A percentile compares a stretch with the other conserved stretches of the same genome.
Evolutionary conservation across 2,329 filamentous ascomycete genomes (phyloP).

Genomic region (Beauveria rudraprayagi): DNA sequence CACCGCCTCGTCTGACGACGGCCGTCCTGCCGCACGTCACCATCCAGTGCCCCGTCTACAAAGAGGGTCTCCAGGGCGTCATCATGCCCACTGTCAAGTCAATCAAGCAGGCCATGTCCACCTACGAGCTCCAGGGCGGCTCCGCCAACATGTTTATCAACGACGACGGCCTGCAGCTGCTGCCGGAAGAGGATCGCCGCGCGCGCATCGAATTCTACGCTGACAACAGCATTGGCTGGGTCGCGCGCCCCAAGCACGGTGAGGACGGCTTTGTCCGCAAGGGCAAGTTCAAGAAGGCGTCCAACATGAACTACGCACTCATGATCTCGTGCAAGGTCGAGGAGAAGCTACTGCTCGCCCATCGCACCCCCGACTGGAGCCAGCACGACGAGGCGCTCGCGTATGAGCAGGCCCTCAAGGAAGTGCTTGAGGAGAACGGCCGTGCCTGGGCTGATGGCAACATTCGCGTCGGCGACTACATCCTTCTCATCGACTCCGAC

Average conservation of each 20-base stretch:
- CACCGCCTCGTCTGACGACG: conserved; percentile 52
- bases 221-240: conserved; percentile 41
- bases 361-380: conserved; percentile 55
- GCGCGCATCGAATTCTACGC: conserved; percentile 52
- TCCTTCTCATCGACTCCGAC: conserved; percentile 62
- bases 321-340: conserved; percentile 49
- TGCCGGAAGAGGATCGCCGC: conserved; percentile 33
- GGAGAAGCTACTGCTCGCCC: conserved; percentile 52
- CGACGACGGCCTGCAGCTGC: conserved; percentile 53
- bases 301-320: conserved; percentile 68
- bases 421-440: conserved; percentile 39
- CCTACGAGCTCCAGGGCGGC: conserved; percentile 39
- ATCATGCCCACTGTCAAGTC: conserved; percentile 42
- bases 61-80: conserved; percentile 31
- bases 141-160: conserved; percentile 50
- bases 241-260: conserved; percentile 39
- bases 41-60: conserved; percentile 36
- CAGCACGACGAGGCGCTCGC: conserved; percentile 31
- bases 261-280: conserved; percentile 42
- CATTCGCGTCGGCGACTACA: conserved; percentile 54
- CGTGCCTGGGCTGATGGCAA: conserved; percentile 50
- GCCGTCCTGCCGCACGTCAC: conserved; percentile 56
- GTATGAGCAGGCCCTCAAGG: conserved; percentile 53
- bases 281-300: conserved; percentile 66
- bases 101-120: conserved; percentile 44